Conservation (phyloP, 1,284 basidiomycete species). For the Salmacisia buchloeana region DNA sequence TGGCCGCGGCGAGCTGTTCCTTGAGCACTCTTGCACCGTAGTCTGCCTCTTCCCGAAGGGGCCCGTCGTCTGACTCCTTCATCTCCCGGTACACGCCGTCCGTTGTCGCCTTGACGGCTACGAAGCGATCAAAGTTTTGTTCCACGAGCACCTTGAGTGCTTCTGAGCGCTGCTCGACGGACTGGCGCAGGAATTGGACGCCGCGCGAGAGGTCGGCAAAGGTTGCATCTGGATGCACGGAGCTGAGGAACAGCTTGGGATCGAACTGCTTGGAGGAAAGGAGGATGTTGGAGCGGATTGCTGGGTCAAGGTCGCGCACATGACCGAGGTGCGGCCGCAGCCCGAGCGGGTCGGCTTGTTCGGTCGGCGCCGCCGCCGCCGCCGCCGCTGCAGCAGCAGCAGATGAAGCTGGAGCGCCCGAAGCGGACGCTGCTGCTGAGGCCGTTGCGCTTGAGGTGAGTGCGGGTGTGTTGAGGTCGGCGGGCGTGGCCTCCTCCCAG, state of each 20-base stretch:
- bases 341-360: conserved; percentile 51
- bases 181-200: conserved; percentile 31
- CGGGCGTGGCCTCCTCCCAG: conserved; percentile 22
- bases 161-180: conserved; percentile 62
- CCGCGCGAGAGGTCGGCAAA: conserved; percentile 73
- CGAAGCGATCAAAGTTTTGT: conserved; percentile 96
- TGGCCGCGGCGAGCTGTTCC: conserved; percentile 59
- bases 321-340: conserved; percentile 45
- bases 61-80: conserved; percentile 63
- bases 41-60: conserved; percentile 70
- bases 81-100: conserved; percentile 90
- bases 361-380: not conserved
- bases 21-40: conserved; percentile 76
- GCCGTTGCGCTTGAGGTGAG: not conserved
- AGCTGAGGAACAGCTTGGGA: conserved; percentile 84
- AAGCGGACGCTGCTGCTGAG: not conserved
- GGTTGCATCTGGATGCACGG: conserved; percentile 89
- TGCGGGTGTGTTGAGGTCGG: not conserved
- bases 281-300: conserved; percentile 32
- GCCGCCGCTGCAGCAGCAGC: not conserved
- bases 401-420: not conserved
- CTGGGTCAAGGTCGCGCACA: conserved; percentile 49
- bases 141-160: conserved; percentile 91
- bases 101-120: conserved; percentile 91
- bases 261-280: conserved; percentile 87